Conservation (phyloP, 345 rosid genomes). For the Mercurialis annua region DNA sequence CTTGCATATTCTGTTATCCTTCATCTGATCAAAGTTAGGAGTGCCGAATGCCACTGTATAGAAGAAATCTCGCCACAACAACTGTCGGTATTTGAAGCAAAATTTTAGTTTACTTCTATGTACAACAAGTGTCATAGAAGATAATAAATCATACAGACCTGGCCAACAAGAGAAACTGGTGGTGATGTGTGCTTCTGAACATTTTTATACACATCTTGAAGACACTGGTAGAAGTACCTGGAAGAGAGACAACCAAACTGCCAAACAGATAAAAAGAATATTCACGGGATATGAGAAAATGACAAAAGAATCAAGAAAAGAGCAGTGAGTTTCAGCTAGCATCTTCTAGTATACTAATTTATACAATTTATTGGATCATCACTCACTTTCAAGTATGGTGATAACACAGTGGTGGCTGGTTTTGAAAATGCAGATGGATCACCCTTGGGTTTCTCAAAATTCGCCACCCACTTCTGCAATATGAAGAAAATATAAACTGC, state of each 20-base stretch:
- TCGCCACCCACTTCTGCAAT: slow-evolving; percentile 84
- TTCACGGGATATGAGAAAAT: neutral
- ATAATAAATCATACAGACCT: slow-evolving; percentile 44
- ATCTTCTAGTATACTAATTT: neutral
- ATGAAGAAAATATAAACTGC: slow-evolving; percentile 1
- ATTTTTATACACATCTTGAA: slow-evolving; percentile 53
- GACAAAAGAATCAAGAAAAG: neutral
- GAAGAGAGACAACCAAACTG: slow-evolving; percentile 99
- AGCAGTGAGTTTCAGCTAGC: neutral
- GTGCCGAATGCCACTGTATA: slow-evolving; percentile 85
- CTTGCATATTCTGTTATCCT: slow-evolving; percentile 77
- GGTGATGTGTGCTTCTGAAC: slow-evolving; percentile 74
- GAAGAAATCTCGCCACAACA: slow-evolving; percentile 93
- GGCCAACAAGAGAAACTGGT: slow-evolving; percentile 92
- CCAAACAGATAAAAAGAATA: slow-evolving; percentile 28
- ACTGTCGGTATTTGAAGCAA: slow-evolving; percentile 33
- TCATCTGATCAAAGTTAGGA: slow-evolving; percentile 85
- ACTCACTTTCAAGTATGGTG: slow-evolving; percentile 94
- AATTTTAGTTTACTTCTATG: slow-evolving; percentile 18
- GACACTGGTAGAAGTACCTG: slow-evolving; percentile 87
- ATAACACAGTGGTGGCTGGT: slow-evolving; percentile 86
- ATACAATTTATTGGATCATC: slow-evolving; percentile 11
- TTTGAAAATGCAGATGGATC: slow-evolving; percentile 79
- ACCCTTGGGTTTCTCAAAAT: slow-evolving; percentile 95
- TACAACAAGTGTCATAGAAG: slow-evolving; percentile 4